These are phyloP conservation scores for Linnemannia elongata DNA, from an alignment of 192 early-diverging fungal species.

Conservation along the genomic window DNA sequence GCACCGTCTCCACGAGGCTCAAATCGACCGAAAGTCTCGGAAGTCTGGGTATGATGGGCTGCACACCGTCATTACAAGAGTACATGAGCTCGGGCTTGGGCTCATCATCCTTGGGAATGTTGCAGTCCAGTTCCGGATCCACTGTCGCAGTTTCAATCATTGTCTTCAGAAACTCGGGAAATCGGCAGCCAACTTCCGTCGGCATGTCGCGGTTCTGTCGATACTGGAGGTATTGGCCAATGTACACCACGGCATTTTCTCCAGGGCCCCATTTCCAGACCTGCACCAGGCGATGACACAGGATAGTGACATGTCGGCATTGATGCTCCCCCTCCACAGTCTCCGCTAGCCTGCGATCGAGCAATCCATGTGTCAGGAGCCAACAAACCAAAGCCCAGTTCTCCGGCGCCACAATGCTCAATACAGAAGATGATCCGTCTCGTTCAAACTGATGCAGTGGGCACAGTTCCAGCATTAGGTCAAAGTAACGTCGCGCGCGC, in stretches of 20 bases:
- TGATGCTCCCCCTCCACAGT: constrained; percentile 7
- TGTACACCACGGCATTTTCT: not conserved
- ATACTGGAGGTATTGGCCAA: constrained; percentile 16
- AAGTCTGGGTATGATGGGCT: not conserved
- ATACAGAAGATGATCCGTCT: constrained; percentile 24
- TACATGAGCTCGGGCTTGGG: not conserved
- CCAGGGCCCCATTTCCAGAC: constrained; percentile 30
- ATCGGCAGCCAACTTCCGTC: constrained; percentile 34
- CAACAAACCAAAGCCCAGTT: constrained; percentile 38
- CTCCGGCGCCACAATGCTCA: not conserved
- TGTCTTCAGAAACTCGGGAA: constrained; percentile 43
- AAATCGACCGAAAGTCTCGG: not conserved
- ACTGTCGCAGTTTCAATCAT: constrained; percentile 9
- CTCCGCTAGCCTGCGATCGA: not conserved
- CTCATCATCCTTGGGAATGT: not conserved
- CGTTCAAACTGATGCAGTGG: constrained; percentile 38
- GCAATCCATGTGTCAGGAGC: constrained; percentile 18
- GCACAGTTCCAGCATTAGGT: constrained; percentile 17
- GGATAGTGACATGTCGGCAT: constrained; percentile 11
- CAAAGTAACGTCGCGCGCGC: constrained; percentile 9
- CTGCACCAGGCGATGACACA: constrained; percentile 24
- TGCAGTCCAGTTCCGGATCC: not conserved
- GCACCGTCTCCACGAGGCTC: constrained; percentile 11
- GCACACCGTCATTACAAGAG: not conserved
- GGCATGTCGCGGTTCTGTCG: constrained; percentile 38